Evolutionary conservation across 768 basidiomycete species (phyloP).

Genomic region (Tephrocybe sp.): DNA sequence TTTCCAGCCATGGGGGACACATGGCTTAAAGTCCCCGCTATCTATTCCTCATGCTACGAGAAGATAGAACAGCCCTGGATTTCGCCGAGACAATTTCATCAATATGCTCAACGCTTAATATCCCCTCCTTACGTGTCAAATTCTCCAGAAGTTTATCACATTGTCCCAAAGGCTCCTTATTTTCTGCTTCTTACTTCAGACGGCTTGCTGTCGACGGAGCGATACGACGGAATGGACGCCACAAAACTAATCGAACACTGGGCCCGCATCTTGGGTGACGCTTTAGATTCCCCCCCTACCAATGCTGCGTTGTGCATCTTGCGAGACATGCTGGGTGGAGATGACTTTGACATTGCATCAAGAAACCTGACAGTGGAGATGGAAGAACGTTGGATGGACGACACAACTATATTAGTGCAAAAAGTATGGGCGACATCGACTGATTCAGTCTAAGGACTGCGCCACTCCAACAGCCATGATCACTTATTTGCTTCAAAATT

Average conservation of each 20-base stretch:
- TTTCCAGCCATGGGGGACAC: constrained; percentile 41
- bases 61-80: constrained; percentile 30
- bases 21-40: constrained; percentile 43
- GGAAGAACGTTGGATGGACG: constrained; percentile 44
- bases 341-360: constrained; percentile 31
- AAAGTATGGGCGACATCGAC: not conserved
- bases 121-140: constrained; percentile 47
- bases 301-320: constrained; percentile 38
- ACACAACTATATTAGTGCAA: constrained; percentile 43
- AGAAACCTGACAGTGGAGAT: constrained; percentile 42
- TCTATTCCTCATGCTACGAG: constrained; percentile 3
- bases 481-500: not conserved
- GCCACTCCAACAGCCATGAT: not conserved
- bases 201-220: constrained; percentile 27
- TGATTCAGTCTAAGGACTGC: not conserved
- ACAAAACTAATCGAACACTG: constrained; percentile 7
- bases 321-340: constrained; percentile 40
- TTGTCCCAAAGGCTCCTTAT: constrained; percentile 26
- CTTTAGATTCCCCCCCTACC: constrained; percentile 8
- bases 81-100: constrained; percentile 26
- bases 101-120: constrained; percentile 31
- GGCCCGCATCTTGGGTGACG: constrained; percentile 4
- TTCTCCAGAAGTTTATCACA: constrained; percentile 37
- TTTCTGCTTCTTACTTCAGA: constrained; percentile 44
- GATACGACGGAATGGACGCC: constrained; percentile 9